These are phyloP conservation scores for Saussurea involucrata DNA, from an alignment of 129 eudicot genomes.

Conservation along the genomic window DNA sequence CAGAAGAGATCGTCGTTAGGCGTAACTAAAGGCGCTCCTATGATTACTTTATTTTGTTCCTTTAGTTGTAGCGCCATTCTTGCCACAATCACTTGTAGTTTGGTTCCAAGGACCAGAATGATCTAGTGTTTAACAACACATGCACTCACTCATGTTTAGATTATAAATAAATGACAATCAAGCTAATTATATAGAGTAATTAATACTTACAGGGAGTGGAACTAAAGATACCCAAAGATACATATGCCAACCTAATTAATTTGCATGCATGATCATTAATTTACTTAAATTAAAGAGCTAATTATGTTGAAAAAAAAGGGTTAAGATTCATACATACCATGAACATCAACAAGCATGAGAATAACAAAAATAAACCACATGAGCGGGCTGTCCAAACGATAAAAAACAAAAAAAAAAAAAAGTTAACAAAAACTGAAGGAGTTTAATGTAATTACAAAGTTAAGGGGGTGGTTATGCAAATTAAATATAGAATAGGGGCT, in stretches of 20 bases:
- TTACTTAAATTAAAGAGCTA: no score
- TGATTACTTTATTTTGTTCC: constrained; percentile 35
- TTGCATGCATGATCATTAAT: constrained; percentile 2
- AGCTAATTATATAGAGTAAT: not conserved
- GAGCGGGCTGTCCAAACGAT: constrained; percentile 32
- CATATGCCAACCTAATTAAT: constrained; percentile 42
- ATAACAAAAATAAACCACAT: constrained; percentile 53
- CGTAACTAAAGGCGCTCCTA: constrained; percentile 40
- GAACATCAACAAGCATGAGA: constrained; percentile 46
- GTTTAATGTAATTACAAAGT: not conserved
- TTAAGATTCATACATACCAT: constrained; percentile 28
- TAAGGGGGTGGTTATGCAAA: not conserved
- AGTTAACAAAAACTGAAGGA: not conserved
- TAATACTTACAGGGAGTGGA: constrained; percentile 38
- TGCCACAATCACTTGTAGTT: constrained; percentile 48
- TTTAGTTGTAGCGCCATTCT: constrained; percentile 47
- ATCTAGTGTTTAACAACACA: constrained; percentile 15
- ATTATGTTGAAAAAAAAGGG: not conserved
- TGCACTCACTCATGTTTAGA: not conserved
- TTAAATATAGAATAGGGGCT: not conserved
- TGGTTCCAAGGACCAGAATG: constrained; percentile 43
- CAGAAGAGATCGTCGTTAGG: constrained; percentile 54
- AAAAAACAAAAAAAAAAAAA: no score
- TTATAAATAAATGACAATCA: not conserved
- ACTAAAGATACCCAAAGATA: constrained; percentile 45